Evolutionary conservation across 1,139 yeast species (phyloP).

Genomic region (Hemisphaericaspora lyxosophila): DNA sequence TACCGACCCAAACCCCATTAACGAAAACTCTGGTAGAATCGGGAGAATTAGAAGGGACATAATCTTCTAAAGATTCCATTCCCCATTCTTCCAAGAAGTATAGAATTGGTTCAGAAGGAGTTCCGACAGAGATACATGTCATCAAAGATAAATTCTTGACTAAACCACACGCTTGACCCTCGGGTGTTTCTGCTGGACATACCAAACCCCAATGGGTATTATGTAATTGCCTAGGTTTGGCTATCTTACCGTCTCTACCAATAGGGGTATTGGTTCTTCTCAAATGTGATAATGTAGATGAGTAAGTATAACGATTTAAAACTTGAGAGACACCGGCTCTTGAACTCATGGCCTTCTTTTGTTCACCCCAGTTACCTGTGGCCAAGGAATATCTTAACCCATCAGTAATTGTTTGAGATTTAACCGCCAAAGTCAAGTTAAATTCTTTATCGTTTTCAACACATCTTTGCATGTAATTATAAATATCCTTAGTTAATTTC

Average conservation of each 20-base stretch:
- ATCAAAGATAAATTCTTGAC: slow-evolving; percentile 93
- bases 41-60: slow-evolving; percentile 88
- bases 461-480: slow-evolving; percentile 98
- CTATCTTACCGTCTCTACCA: slow-evolving; percentile 98
- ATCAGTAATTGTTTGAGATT: slow-evolving; percentile 94
- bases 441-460: slow-evolving; percentile 97
- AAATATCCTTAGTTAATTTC: slow-evolving; percentile 90
- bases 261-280: slow-evolving; percentile 98
- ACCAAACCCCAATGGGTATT: slow-evolving; percentile 99
- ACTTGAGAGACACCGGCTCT: slow-evolving; percentile 99
- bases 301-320: slow-evolving; percentile 93
- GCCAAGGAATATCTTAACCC: slow-evolving; percentile 97
- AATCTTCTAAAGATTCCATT: slow-evolving; percentile 95
- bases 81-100: slow-evolving; percentile 99
- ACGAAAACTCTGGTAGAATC: slow-evolving; percentile 94
- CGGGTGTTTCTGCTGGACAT: slow-evolving; percentile 99
- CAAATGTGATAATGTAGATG: slow-evolving; percentile 95
- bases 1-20: slow-evolving; percentile 99
- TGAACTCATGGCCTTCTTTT: slow-evolving; percentile 97
- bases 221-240: slow-evolving; percentile 97
- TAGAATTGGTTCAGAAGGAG: slow-evolving; percentile 93
- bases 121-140: slow-evolving; percentile 98
- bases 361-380: slow-evolving; percentile 99
- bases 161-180: slow-evolving; percentile 99
- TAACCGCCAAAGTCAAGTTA: slow-evolving; percentile 93